Conservation (phyloP, 2,329 filamentous ascomycete species). For the Talaromyces sp. region DNA sequence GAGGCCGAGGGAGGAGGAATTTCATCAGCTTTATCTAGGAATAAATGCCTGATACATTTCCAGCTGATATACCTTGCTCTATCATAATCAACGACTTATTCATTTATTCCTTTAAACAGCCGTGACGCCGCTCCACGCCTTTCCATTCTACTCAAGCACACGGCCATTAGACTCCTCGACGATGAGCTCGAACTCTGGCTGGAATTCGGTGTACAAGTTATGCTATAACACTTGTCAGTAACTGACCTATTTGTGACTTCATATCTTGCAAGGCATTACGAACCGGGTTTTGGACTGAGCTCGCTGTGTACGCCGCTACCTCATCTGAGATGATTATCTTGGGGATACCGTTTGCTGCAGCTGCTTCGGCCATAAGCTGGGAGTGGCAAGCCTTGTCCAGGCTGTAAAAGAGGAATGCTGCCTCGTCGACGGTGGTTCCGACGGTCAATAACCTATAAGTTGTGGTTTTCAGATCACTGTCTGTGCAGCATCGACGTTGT, state of each 20-base stretch:
- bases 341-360: conserved; percentile 36
- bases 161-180: conserved; percentile 38
- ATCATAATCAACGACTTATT: too few relatives aligned
- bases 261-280: neutral
- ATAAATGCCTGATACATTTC: neutral
- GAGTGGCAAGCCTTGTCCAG: conserved; percentile 43
- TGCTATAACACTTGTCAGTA: conserved; percentile 25
- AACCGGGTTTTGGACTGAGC: conserved; percentile 36
- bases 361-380: conserved; percentile 41
- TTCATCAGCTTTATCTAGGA: too few relatives aligned
- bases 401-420: conserved; percentile 38
- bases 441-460: conserved; percentile 37
- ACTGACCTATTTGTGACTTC: too few relatives aligned
- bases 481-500: neutral
- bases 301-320: conserved; percentile 35
- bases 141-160: conserved; percentile 24
- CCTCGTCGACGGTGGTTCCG: conserved; percentile 42
- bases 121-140: neutral
- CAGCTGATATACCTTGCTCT: too few relatives aligned
- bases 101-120: too few relatives aligned
- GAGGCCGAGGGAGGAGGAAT: too few relatives aligned
- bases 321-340: conserved; percentile 35
- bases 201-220: conserved; percentile 40
- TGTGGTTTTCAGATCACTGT: conserved; percentile 21
- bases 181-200: conserved; percentile 38